phyloP scores from a whole-genome alignment of 345 rosid genomes.

The Syzygium grande region DNA sequence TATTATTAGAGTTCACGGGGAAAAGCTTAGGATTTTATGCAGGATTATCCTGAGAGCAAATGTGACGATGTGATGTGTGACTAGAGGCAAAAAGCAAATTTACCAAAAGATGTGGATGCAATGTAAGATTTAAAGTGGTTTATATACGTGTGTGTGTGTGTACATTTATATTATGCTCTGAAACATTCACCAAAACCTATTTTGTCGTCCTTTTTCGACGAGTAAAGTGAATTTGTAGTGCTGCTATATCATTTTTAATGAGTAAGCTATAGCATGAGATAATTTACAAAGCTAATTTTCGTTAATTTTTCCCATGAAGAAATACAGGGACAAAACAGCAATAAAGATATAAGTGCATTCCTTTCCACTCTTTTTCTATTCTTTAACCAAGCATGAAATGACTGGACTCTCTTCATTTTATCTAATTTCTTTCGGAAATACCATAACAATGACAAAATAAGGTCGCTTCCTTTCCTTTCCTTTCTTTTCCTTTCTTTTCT shows the following conservation, averaged over 20 bases:
- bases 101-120: not conserved
- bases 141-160: too few relatives aligned
- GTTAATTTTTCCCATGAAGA: too few relatives aligned
- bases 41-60: not conserved
- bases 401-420: not conserved
- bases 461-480: not conserved
- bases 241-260: not conserved
- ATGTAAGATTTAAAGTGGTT: not conserved
- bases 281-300: not conserved
- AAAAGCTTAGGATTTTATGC: not conserved
- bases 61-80: accelerated
- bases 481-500: not conserved
- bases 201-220: not conserved
- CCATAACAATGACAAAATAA: not conserved
- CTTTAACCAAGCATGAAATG: too few relatives aligned
- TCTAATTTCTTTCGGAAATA: not conserved
- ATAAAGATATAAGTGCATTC: too few relatives aligned
- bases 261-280: not conserved
- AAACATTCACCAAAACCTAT: too few relatives aligned
- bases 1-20: not conserved
- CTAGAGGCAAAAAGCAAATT: not conserved
- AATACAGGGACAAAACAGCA: too few relatives aligned
- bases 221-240: not conserved
- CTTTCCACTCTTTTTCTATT: too few relatives aligned
- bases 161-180: not conserved